A percentile compares a stretch with the other conserved stretches of the same genome.
Conservation (phyloP, 805 yeast genomes). For the Wickerhamiella vanderwaltii region DNA sequence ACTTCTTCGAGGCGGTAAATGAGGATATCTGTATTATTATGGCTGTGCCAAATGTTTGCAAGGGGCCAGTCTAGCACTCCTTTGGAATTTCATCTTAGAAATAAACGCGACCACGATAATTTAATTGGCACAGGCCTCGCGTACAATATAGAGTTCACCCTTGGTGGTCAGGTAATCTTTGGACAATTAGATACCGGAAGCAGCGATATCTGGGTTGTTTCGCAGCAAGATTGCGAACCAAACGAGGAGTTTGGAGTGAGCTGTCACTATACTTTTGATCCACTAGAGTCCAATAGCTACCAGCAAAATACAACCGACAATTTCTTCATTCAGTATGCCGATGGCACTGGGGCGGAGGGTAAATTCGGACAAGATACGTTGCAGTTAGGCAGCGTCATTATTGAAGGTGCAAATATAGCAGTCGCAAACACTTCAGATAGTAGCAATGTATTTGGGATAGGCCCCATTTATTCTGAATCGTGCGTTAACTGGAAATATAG, state of each 20-base stretch:
- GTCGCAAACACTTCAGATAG: slow-evolving; percentile 52
- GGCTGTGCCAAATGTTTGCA: too few relatives aligned
- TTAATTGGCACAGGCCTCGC: background rate
- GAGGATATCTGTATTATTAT: too few relatives aligned
- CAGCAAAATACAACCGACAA: background rate
- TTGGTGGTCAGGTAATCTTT: background rate
- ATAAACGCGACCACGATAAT: too few relatives aligned
- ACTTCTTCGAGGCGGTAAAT: too few relatives aligned
- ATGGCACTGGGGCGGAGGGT: slow-evolving; percentile 33
- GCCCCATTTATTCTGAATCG: slow-evolving; percentile 26
- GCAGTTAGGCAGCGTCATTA: slow-evolving; percentile 34
- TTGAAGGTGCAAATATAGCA: slow-evolving; percentile 41
- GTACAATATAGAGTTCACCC: background rate
- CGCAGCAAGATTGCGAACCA: background rate
- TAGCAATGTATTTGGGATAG: slow-evolving; percentile 37
- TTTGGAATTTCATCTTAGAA: too few relatives aligned
- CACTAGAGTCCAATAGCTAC: background rate
- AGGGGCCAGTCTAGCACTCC: too few relatives aligned
- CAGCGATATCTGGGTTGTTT: slow-evolving; percentile 43
- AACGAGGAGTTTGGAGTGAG: background rate
- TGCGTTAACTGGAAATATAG: slow-evolving; percentile 11
- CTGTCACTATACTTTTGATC: slow-evolving; percentile 1
- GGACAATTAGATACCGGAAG: slow-evolving; percentile 40
- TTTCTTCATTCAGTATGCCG: slow-evolving; percentile 9
- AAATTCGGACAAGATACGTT: slow-evolving; percentile 51